Base-by-base conservation (phyloP, 345 rosid genomes). In the Abelmoschus esculentus region DNA sequence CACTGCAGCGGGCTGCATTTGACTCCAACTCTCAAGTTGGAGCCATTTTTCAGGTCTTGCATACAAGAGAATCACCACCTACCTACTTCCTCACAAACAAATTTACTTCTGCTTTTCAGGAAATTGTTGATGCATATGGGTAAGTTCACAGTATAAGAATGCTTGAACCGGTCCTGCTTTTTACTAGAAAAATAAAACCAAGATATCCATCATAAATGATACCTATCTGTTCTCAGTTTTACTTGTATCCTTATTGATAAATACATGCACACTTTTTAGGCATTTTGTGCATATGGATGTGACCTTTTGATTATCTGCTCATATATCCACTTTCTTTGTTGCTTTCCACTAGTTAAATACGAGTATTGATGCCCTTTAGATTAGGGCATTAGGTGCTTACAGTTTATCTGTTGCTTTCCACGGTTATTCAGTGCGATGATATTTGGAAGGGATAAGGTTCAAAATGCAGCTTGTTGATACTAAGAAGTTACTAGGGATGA, bases 91-190 rank as follows among this genome's bases (percentile, higher is more conserved):
- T 89, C 64, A 88, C 96, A 72, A 91, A 91, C 85, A 91, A 90
- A 77, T 86, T 95, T 74, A 88, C 96, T 54, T 69, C 96, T 74
- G 97, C 96, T 17, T 88, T 91, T 76, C 99, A 91, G 82, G 99
- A 88, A 79, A 91, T 90, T 81, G 98, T 95, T 69, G 99, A 95
- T 67, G 96, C 98, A 1, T 91, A 91, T 73, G 99, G 98, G 99
- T 90, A 76, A 84, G 92, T 84, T 71, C 70, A 65, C 61, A 72
- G 44, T 31, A 31, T 65, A 47, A 49, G 70, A 11, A 31, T 61
- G 11, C 77, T 61, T 53, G 68, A 10, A 31, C 5, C 74, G 61
- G 3, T 66, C 6, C 53, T 70, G 38, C 58, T 22, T 13, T 32
- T 69, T 58, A 42, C 32, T 3, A n/a, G n/a, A 31, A 31, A 31